phyloP scores from a whole-genome alignment of 805 yeast genomes.

The Metschnikowia lunata region DNA sequence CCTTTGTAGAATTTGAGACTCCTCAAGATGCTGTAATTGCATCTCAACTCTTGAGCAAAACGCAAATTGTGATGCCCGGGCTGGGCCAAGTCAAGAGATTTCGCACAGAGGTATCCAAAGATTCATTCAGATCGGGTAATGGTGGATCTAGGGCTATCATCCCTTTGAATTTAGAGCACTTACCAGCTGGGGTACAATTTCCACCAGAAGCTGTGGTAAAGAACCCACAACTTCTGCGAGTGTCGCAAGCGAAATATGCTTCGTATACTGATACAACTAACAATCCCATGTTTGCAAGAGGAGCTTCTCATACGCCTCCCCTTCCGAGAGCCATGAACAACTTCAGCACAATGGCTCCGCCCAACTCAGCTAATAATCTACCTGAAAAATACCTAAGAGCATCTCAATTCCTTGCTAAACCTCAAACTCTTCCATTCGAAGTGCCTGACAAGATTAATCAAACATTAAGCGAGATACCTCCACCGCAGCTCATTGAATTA shows the following conservation, averaged over 20 bases:
- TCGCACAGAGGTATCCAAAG: constrained; percentile 58
- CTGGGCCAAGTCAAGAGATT: constrained; percentile 36
- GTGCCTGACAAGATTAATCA: constrained; percentile 56
- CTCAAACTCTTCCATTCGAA: constrained; percentile 41
- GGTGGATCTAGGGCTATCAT: constrained; percentile 40
- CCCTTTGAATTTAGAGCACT: constrained; percentile 38
- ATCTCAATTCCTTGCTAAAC: constrained; percentile 50
- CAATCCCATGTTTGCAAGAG: background rate
- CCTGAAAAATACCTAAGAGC: constrained; percentile 43
- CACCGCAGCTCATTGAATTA: constrained; percentile 65
- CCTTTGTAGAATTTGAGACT: constrained; percentile 54
- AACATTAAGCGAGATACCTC: constrained; percentile 62
- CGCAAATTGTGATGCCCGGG: constrained; percentile 30
- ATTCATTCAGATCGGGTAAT: constrained; percentile 39
- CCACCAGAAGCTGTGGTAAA: constrained; percentile 43
- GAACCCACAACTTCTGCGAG: constrained; percentile 3
- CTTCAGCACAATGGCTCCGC: constrained; percentile 1
- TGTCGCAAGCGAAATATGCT: background rate
- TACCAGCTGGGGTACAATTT: constrained; percentile 55
- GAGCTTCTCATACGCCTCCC: background rate
- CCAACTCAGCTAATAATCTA: constrained; percentile 1
- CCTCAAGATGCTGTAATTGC: constrained; percentile 54
- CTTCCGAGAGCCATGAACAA: background rate
- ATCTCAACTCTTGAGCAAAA: constrained; percentile 37
- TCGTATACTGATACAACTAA: background rate